phyloP scores from a whole-genome alignment of 768 basidiomycete genomes.

The Dacryopinax primogenitus region DNA sequence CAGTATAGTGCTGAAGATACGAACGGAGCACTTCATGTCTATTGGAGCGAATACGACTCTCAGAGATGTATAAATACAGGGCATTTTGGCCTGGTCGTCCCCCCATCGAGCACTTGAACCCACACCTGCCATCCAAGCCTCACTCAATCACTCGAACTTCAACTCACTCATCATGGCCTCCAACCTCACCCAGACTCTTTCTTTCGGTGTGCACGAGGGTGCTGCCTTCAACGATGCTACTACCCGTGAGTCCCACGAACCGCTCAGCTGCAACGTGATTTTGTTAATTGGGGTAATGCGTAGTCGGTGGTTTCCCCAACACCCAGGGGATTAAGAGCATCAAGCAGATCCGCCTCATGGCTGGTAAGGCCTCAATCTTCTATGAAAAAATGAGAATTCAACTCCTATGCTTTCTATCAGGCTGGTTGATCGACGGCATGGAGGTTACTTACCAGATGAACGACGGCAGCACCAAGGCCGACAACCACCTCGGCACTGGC shows the following conservation, averaged over 20 bases:
- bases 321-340: background rate
- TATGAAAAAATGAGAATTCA: background rate
- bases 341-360: background rate
- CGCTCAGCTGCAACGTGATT: background rate
- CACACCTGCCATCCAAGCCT: background rate
- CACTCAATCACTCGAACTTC: background rate
- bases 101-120: background rate
- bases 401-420: no score
- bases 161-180: background rate
- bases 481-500: background rate
- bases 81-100: background rate
- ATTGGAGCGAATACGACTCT: background rate
- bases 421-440: background rate
- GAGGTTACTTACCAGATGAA: slow-evolving; percentile 4
- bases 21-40: background rate
- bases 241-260: background rate
- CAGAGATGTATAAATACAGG: slow-evolving; percentile 6
- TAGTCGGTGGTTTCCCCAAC: background rate
- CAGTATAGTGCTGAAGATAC: background rate
- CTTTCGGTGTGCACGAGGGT: background rate
- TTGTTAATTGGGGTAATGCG: background rate
- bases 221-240: background rate
- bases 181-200: background rate
- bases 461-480: background rate
- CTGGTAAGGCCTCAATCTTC: background rate